phyloP scores from a whole-genome alignment of 345 rosid genomes.

The Syzygium jambos region DNA sequence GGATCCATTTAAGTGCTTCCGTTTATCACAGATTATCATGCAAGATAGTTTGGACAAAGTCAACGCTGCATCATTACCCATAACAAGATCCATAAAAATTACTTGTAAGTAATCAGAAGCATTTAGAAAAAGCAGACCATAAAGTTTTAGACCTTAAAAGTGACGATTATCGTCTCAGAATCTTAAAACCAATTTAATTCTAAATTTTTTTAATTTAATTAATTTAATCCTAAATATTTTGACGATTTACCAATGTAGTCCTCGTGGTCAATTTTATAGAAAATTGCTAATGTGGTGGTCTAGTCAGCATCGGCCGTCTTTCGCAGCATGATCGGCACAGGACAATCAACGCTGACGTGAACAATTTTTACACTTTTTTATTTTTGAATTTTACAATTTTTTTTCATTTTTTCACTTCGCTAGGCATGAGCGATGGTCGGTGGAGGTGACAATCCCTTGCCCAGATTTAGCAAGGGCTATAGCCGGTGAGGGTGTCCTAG shows the following conservation, averaged over 20 bases:
- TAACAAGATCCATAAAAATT: neutral
- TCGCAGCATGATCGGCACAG: neutral
- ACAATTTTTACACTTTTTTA: neutral
- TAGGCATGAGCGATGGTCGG: neutral
- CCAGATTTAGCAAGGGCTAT: neutral
- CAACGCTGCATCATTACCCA: neutral
- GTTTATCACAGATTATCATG: neutral
- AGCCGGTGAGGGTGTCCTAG: accelerated
- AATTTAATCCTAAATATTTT: neutral
- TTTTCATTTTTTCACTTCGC: neutral
- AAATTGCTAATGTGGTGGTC: neutral
- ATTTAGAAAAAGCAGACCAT: neutral
- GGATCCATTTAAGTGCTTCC: neutral
- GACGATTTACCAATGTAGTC: neutral
- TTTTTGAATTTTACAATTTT: neutral
- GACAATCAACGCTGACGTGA: accelerated
- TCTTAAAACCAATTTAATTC: neutral
- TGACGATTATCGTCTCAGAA: no score
- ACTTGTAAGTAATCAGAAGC: neutral
- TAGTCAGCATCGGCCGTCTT: neutral
- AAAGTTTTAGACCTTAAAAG: neutral
- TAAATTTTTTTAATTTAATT: neutral
- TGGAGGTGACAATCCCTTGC: neutral
- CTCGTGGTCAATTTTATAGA: neutral
- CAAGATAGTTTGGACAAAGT: neutral